These are phyloP conservation scores for Isabelozyma pseudorhagii DNA, from an alignment of 805 yeast genomes.

Conservation along the genomic window DNA sequence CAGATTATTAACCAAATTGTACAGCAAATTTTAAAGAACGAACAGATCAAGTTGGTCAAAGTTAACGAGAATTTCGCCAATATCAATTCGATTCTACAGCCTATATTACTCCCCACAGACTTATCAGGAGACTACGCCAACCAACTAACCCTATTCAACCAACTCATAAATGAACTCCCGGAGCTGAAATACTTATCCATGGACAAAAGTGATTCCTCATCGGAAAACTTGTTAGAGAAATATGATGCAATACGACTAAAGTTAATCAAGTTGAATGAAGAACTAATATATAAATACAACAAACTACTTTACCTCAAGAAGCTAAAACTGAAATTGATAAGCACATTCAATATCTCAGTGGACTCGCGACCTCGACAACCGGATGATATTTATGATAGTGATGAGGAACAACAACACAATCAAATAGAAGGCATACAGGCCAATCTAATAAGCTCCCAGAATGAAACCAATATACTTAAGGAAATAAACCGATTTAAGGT, in stretches of 20 bases:
- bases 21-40: slow-evolving; percentile 33
- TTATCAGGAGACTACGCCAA: slow-evolving; percentile 8
- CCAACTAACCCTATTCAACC: slow-evolving; percentile 17
- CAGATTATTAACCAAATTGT: slow-evolving; percentile 35
- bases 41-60: slow-evolving; percentile 21
- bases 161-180: slow-evolving; percentile 29
- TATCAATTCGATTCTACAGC: slow-evolving; percentile 18
- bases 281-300: slow-evolving; percentile 22
- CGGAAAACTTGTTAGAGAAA: slow-evolving; percentile 5
- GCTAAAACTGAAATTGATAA: slow-evolving; percentile 8
- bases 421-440: slow-evolving; percentile 4
- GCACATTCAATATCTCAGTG: not conserved
- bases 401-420: slow-evolving; percentile 10
- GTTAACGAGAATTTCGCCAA: slow-evolving; percentile 26
- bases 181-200: slow-evolving; percentile 27
- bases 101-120: slow-evolving; percentile 24
- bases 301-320: slow-evolving; percentile 25
- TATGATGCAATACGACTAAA: slow-evolving; percentile 17
- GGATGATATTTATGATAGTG: slow-evolving; percentile 14
- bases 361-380: not conserved
- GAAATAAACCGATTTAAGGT: slow-evolving; percentile 26
- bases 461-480: slow-evolving; percentile 4
- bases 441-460: slow-evolving; percentile 5
- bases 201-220: not conserved
- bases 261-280: slow-evolving; percentile 13